Percentiles rank a stretch among this genome's conserved stretches.
Conservation (phyloP, 148 eudicot genomes). For the Chenopodium suecicum region DNA sequence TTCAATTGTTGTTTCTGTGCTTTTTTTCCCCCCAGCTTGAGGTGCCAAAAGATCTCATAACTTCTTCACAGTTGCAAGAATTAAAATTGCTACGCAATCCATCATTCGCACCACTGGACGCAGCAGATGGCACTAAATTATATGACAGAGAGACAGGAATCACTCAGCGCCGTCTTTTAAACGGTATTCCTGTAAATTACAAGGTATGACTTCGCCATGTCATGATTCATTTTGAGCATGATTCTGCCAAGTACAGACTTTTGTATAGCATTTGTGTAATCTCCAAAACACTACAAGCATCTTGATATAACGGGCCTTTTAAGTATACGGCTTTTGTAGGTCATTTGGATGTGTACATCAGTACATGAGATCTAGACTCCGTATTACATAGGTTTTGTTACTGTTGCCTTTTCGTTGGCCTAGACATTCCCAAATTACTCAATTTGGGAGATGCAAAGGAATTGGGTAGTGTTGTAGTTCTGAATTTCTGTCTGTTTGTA, state of each 20-base stretch:
- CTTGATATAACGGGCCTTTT: not conserved
- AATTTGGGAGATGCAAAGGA: not conserved
- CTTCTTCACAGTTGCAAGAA: conserved; percentile 56
- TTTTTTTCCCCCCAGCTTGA: conserved; percentile 73
- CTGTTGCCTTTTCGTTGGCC: not conserved
- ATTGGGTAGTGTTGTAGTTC: not conserved
- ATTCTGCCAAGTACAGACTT: not conserved
- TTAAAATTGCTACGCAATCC: conserved; percentile 57
- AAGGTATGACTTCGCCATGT: conserved; percentile 47
- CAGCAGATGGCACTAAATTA: conserved; percentile 41
- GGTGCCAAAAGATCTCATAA: conserved; percentile 88
- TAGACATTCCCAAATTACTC: not conserved
- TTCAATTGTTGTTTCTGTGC: conserved; percentile 12
- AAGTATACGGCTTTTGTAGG: not conserved
- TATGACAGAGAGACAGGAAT: conserved; percentile 88
- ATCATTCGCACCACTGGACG: conserved; percentile 49
- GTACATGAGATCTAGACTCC: not conserved
- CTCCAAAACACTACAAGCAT: not conserved
- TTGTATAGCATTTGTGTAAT: not conserved
- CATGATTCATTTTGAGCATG: conserved; percentile 5
- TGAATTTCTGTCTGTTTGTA: not conserved
- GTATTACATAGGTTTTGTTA: not conserved
- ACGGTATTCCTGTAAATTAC: conserved; percentile 93
- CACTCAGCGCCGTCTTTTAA: conserved; percentile 80
- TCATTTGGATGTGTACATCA: not conserved